Conservation (phyloP, 306 rosid genomes). For the Lathyrus aphaca region DNA sequence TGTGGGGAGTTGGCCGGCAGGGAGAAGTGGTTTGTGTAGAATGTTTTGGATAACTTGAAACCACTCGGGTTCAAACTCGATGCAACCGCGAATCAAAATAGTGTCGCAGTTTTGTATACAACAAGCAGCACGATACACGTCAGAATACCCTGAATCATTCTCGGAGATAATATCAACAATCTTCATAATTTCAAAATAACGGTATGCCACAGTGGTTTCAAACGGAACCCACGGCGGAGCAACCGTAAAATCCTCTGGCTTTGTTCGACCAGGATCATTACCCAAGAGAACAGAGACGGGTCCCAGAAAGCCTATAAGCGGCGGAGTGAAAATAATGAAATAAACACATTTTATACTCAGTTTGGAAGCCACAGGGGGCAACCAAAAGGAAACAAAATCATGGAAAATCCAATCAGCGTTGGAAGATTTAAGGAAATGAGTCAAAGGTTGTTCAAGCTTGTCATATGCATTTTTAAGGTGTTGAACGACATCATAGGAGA, state of each 20-base stretch:
- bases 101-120: not conserved
- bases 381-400: constrained; percentile 49
- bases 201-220: constrained; percentile 28
- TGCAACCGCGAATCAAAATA: constrained; percentile 28
- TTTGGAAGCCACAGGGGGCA: constrained; percentile 13
- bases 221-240: constrained; percentile 48
- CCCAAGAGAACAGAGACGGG: not conserved
- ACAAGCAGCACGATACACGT: not conserved
- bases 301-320: not conserved
- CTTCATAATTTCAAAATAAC: constrained; percentile 39
- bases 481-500: constrained; percentile 43
- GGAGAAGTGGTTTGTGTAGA: constrained; percentile 31
- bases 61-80: constrained; percentile 42
- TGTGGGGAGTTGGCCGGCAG: constrained; percentile 35
- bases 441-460: constrained; percentile 36
- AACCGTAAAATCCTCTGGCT: constrained; percentile 32
- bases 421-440: constrained; percentile 42
- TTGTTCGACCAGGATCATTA: not conserved
- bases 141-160: not conserved
- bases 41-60: constrained; percentile 32
- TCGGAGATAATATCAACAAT: not conserved
- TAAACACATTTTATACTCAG: constrained; percentile 38
- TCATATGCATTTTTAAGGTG: constrained; percentile 51
- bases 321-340: constrained; percentile 34
- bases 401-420: constrained; percentile 49